These are phyloP conservation scores for Cyberlindnera americana DNA, from an alignment of 805 yeast species.

Conservation along the genomic window DNA sequence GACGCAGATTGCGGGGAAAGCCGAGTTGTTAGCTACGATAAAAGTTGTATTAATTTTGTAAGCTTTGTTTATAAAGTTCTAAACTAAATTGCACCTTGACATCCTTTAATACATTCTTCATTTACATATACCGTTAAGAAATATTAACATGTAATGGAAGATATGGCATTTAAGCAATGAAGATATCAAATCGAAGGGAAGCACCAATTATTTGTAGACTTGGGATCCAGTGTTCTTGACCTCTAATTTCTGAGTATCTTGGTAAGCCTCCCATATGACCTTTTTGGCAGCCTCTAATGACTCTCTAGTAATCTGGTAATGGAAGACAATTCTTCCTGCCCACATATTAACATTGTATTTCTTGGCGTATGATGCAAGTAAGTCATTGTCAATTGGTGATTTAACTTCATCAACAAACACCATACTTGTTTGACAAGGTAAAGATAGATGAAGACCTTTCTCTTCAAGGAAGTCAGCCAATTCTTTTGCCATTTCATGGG, in stretches of 20 bases:
- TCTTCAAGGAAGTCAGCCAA: conserved; percentile 47
- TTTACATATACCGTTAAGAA: too few species aligned
- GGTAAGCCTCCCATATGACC: conserved; percentile 38
- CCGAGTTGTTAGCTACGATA: too few species aligned
- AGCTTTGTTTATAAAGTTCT: too few species aligned
- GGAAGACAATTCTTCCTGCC: conserved; percentile 72
- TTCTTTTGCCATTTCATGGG: conserved; percentile 49
- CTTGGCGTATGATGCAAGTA: conserved; percentile 48
- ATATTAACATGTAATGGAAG: too few species aligned
- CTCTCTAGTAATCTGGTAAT: conserved; percentile 24
- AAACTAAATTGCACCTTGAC: too few species aligned
- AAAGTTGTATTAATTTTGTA: too few species aligned
- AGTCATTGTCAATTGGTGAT: conserved; percentile 50
- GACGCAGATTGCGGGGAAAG: too few species aligned
- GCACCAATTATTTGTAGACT: too few species aligned
- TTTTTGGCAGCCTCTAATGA: conserved; percentile 25
- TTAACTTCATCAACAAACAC: conserved; percentile 61
- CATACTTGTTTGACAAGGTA: conserved; percentile 81
- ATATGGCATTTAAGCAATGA: too few species aligned
- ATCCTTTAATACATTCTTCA: too few species aligned
- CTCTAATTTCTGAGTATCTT: conserved; percentile 17
- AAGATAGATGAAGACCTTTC: conserved; percentile 54
- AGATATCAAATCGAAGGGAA: too few species aligned
- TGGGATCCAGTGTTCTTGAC: neutral
- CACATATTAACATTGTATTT: conserved; percentile 54